Evolutionary conservation across 345 rosid species (phyloP).

Genomic region (Arabidopsis arenosa): DNA sequence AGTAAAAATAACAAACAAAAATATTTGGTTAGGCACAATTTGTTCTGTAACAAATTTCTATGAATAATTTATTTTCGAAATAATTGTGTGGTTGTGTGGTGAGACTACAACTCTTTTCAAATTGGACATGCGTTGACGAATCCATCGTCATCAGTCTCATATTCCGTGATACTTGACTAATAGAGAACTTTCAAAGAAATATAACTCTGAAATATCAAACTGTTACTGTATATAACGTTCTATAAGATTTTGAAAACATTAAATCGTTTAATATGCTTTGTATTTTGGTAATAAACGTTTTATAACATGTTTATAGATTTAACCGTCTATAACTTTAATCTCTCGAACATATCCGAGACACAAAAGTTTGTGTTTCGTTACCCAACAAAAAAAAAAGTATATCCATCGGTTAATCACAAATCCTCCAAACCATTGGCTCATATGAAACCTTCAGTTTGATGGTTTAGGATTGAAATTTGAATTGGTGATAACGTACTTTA

Average conservation of each 20-base stretch:
- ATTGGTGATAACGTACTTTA: not conserved
- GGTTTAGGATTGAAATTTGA: not conserved
- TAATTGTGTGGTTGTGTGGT: conserved; percentile 34
- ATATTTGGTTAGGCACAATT: conserved; percentile 12
- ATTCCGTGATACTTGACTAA: conserved; percentile 14
- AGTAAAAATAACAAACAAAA: not conserved
- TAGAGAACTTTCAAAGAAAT: not conserved
- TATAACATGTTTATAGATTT: not conserved
- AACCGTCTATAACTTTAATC: not conserved
- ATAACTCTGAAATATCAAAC: not conserved
- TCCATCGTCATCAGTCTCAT: conserved; percentile 31
- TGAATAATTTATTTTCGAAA: conserved; percentile 17
- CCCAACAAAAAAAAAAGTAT: not conserved
- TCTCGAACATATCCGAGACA: not conserved
- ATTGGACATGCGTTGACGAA: conserved; percentile 38
- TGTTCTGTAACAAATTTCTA: conserved; percentile 25
- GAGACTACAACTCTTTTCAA: conserved; percentile 28
- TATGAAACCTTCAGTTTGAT: not conserved
- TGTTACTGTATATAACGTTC: not conserved
- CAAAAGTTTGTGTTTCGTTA: too few relatives aligned
- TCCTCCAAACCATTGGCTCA: not conserved
- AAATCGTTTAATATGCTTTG: not conserved
- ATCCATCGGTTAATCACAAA: not conserved
- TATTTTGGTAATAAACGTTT: not conserved
- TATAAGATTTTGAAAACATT: not conserved